Evolutionary conservation across 1,139 yeast genomes (phyloP), one percentile per base, ranked within the genome.

Genomic region (Yamadazyma siamensis): DNA sequence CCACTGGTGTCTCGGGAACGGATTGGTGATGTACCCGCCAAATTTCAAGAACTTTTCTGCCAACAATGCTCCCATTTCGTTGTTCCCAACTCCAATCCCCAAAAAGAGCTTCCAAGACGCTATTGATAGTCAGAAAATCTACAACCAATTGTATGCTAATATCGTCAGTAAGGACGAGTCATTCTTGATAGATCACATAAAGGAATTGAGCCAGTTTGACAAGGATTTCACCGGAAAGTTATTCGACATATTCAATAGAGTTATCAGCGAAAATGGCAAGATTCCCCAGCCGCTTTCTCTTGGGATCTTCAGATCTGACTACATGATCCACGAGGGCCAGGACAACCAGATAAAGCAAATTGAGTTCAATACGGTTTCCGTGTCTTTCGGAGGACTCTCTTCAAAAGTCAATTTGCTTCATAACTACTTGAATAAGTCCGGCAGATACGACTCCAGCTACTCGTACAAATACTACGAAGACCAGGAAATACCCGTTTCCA

Each of bases 331-430:
- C 46, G 56, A 64, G 17, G 60, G 54, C 13, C 56, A 58, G 16
- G 54, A 59, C 13, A 36, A 37, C 16, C 58, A 59, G 18, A 81
- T 91, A 50, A 89, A 89, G 52, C 98, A 94, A 56, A 89, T 91
- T 32, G 99, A 91, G 54, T 91, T 89, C 63, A 91, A 91, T 56
- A 88, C 98, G 1, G 89, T 91, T 3, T 83, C 96, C 47, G 95
- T 91, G 2, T 88, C 97, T 1, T 91, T 91, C 65, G 96, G 95
- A 14, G 96, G 95, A 0, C 67, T 91, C 33, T 82, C 96, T 1
- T 58, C 87, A 10, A 83, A 81, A 50, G 89, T 87, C 13, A 85
- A 94, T 13, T 68, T 75, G 46, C 63, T 86, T 37, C 98, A 91
- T 55, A 60, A 70, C 21, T 85, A 70, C 46, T 60, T 82, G 49